Evolutionary conservation across 2,329 filamentous ascomycete genomes (phyloP).

Genomic region (Fusarium sp.): DNA sequence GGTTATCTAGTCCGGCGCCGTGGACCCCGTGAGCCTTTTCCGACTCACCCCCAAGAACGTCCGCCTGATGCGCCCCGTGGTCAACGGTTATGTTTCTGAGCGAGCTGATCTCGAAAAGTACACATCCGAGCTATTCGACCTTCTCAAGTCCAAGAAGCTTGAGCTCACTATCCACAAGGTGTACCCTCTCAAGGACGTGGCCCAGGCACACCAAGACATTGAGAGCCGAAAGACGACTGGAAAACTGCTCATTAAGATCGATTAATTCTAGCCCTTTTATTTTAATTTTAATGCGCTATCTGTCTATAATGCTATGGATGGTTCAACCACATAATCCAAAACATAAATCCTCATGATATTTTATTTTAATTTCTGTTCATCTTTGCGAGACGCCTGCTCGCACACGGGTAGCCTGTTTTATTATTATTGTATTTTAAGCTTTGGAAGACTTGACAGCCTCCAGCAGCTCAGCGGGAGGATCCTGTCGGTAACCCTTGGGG

Average conservation of each 20-base stretch:
- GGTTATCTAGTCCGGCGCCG: slow-evolving; percentile 69
- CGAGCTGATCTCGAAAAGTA: slow-evolving; percentile 80
- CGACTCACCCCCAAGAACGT: slow-evolving; percentile 80
- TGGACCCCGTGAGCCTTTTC: slow-evolving; percentile 72
- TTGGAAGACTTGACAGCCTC: slow-evolving; percentile 67
- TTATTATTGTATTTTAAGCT: slow-evolving; percentile 39
- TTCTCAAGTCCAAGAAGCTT: slow-evolving; percentile 77
- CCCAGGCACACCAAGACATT: slow-evolving; percentile 80
- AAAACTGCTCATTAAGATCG: slow-evolving; percentile 81
- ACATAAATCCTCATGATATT: slow-evolving; percentile 27
- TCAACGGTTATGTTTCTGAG: slow-evolving; percentile 78
- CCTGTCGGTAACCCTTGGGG: slow-evolving; percentile 92
- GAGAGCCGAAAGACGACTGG: slow-evolving; percentile 86
- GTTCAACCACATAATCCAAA: slow-evolving; percentile 39
- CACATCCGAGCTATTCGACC: slow-evolving; percentile 76
- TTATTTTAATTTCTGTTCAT: slow-evolving; percentile 25
- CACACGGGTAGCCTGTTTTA: slow-evolving; percentile 27
- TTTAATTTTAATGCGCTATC: slow-evolving; percentile 37
- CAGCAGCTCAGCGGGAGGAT: slow-evolving; percentile 86
- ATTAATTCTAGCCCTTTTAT: slow-evolving; percentile 46
- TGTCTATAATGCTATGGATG: slow-evolving; percentile 45
- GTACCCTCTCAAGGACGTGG: slow-evolving; percentile 81
- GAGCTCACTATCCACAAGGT: slow-evolving; percentile 80
- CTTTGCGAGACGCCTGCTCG: slow-evolving; percentile 33
- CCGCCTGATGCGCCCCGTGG: slow-evolving; percentile 79